Evolutionary conservation across 2,329 filamentous ascomycete species (phyloP).

Genomic region (Eurotiales sp.): DNA sequence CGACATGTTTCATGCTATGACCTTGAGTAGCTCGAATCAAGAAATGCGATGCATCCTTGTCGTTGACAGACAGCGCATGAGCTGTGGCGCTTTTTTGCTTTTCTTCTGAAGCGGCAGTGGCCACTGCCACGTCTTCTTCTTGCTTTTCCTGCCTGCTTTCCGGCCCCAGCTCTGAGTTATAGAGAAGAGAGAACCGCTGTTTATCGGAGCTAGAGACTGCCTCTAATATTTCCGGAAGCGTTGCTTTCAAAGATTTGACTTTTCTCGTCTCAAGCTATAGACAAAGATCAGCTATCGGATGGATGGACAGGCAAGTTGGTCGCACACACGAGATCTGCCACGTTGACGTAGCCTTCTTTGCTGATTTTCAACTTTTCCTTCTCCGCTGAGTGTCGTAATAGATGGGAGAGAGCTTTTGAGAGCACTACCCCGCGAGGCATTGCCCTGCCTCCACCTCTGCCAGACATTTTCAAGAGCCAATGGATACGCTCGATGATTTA

Average conservation of each 20-base stretch:
- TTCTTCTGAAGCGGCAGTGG: slow-evolving; percentile 28
- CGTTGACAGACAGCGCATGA: slow-evolving; percentile 33
- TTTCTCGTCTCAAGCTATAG: slow-evolving; percentile 55
- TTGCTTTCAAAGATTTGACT: slow-evolving; percentile 67
- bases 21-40: slow-evolving; percentile 95
- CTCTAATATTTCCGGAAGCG: slow-evolving; percentile 66
- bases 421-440: slow-evolving; percentile 31
- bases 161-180: slow-evolving; percentile 23
- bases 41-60: slow-evolving; percentile 60
- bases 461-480: slow-evolving; percentile 10
- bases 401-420: slow-evolving; percentile 39
- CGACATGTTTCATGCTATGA: slow-evolving; percentile 72
- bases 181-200: slow-evolving; percentile 80
- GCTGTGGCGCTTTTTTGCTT: slow-evolving; percentile 30
- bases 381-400: slow-evolving; percentile 60
- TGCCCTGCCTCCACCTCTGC: slow-evolving; percentile 2
- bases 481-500: no score
- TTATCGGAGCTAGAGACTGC: slow-evolving; percentile 78
- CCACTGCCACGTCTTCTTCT: slow-evolving; percentile 19
- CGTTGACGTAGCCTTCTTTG: slow-evolving; percentile 57
- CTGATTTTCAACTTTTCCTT: slow-evolving; percentile 58
- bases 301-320: neutral
- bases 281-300: neutral
- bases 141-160: slow-evolving; percentile 15
- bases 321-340: slow-evolving; percentile 53